Percentiles rank a stretch among this genome's conserved stretches.
Evolutionary conservation across 1,284 basidiomycete genomes (phyloP).

Genomic region (Peniophora sp.): DNA sequence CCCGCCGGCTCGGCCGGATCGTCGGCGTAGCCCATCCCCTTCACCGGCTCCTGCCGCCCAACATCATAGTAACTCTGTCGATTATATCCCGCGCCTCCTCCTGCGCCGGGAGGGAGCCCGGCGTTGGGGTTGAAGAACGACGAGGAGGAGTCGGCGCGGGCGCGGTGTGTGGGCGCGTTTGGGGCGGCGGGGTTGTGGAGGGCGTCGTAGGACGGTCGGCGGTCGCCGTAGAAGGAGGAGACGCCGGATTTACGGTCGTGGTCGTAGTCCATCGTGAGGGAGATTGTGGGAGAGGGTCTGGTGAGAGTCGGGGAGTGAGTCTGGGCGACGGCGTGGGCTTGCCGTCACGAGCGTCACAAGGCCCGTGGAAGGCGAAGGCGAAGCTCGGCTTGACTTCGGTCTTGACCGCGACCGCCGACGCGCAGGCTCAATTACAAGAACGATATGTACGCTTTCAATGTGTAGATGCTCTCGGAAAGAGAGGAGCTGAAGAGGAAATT

Average conservation of each 20-base stretch:
- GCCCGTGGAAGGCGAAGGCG: too few relatives aligned
- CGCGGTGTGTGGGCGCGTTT: constrained; percentile 20
- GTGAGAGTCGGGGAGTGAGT: background rate
- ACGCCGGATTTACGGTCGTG: constrained; percentile 62
- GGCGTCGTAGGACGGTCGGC: constrained; percentile 49
- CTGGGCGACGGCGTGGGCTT: too few relatives aligned
- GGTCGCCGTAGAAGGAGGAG: constrained; percentile 68
- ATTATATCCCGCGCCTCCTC: constrained; percentile 57
- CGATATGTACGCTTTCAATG: too few relatives aligned
- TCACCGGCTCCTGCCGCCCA: constrained; percentile 65
- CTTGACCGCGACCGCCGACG: too few relatives aligned
- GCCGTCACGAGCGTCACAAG: too few relatives aligned
- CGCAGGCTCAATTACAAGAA: too few relatives aligned
- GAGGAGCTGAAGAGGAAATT: too few relatives aligned
- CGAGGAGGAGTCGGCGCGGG: constrained; percentile 57
- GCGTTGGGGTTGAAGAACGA: constrained; percentile 43
- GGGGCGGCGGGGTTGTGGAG: constrained; percentile 41
- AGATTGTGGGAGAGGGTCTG: background rate
- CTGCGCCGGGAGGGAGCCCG: constrained; percentile 35
- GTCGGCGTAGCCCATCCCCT: constrained; percentile 31
- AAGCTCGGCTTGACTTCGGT: too few relatives aligned
- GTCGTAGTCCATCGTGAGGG: constrained; percentile 40
- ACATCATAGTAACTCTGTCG: constrained; percentile 52
- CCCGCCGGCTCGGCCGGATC: constrained; percentile 47
- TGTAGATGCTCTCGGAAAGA: too few relatives aligned